These are phyloP conservation scores for Grosmannia serpens DNA, from an alignment of 2,329 filamentous ascomycete species.

Conservation along the genomic window DNA sequence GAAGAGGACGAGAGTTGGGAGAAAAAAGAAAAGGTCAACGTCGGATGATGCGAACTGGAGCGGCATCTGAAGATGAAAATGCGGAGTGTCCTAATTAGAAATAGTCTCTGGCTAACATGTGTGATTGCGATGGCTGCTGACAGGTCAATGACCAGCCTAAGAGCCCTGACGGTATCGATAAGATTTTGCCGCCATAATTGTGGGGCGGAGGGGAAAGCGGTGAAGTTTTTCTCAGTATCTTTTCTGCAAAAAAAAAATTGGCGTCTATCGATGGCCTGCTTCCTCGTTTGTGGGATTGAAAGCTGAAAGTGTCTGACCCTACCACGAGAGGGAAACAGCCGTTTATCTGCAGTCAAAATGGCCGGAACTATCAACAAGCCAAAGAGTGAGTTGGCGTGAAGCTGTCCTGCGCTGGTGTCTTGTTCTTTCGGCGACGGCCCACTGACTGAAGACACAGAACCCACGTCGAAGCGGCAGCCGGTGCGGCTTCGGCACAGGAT, in stretches of 20 bases:
- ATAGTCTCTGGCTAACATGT: background rate
- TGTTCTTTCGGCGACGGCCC: background rate
- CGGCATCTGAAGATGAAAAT: too few relatives aligned
- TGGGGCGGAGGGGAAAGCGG: slow-evolving; percentile 12
- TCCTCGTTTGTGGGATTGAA: background rate
- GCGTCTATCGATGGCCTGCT: background rate
- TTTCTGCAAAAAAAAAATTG: slow-evolving; percentile 4
- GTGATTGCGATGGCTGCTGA: background rate
- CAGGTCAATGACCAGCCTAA: background rate
- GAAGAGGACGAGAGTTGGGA: background rate
- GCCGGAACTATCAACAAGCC: slow-evolving; percentile 44
- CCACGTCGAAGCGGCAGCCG: slow-evolving; percentile 84
- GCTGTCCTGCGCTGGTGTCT: background rate
- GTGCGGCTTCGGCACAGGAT: slow-evolving; percentile 92
- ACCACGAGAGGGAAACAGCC: background rate
- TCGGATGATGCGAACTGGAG: background rate
- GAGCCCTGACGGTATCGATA: slow-evolving; percentile 11
- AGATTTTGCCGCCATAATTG: slow-evolving; percentile 8
- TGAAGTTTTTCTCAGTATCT: slow-evolving; percentile 10
- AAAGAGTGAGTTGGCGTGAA: slow-evolving; percentile 29
- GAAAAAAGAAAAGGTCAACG: background rate
- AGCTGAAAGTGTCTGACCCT: background rate
- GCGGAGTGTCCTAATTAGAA: slow-evolving; percentile 8
- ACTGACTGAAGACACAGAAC: slow-evolving; percentile 47
- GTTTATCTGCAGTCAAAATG: slow-evolving; percentile 24